Percentiles rank a stretch among this genome's conserved stretches.
Conservation (phyloP, 2,329 filamentous ascomycete genomes). For the Hypoxylon sp. region DNA sequence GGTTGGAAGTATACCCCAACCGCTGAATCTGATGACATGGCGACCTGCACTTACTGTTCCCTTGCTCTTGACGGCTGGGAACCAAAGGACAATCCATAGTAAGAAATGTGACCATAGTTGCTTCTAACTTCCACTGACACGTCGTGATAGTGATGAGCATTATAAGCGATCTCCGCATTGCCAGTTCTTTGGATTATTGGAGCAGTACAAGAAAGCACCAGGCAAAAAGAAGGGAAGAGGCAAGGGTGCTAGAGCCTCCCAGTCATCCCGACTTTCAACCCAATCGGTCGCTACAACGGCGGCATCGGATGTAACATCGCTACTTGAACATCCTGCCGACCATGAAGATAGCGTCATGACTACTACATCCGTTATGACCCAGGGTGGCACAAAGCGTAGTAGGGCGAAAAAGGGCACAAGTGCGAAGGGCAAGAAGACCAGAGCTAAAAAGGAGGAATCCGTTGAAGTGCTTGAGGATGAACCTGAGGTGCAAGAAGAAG, state of each 20-base stretch:
- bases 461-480: constrained; percentile 63
- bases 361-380: constrained; percentile 71
- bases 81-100: constrained; percentile 89
- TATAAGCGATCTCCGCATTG: constrained; percentile 83
- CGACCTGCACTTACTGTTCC: constrained; percentile 91
- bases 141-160: constrained; percentile 80
- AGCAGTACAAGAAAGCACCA: constrained; percentile 65
- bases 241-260: constrained; percentile 74
- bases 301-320: constrained; percentile 65
- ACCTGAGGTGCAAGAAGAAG: constrained; percentile 49
- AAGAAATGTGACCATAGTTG: constrained; percentile 55
- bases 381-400: constrained; percentile 64
- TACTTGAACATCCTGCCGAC: constrained; percentile 64
- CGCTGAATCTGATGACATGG: constrained; percentile 86
- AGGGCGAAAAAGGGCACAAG: constrained; percentile 70
- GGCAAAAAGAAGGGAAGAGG: constrained; percentile 68
- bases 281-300: constrained; percentile 68
- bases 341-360: constrained; percentile 73
- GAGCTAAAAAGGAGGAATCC: constrained; percentile 68
- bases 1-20: constrained; percentile 96
- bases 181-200: constrained; percentile 82
- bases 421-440: constrained; percentile 63
- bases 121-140: constrained; percentile 25
- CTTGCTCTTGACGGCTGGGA: constrained; percentile 96
- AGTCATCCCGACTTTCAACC: constrained; percentile 75